These are phyloP conservation scores for Aspergillus melleus DNA, from an alignment of 2,329 filamentous ascomycete species.

Conservation along the genomic window DNA sequence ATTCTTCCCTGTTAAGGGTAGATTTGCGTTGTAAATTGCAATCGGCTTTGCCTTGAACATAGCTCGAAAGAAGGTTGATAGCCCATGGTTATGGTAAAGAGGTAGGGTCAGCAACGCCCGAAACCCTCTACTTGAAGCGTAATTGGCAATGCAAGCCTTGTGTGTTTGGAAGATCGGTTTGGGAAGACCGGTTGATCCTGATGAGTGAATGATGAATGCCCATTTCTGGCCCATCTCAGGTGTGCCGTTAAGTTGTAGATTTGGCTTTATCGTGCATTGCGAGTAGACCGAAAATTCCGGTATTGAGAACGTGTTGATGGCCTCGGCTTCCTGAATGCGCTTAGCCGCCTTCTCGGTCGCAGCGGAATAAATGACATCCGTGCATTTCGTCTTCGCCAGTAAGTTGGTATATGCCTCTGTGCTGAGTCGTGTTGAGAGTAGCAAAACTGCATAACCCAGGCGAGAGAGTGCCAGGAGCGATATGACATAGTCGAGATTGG, in stretches of 20 bases:
- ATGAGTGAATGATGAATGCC: constrained; percentile 51
- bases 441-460: constrained; percentile 56
- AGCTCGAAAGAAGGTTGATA: constrained; percentile 56
- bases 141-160: constrained; percentile 51
- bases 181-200: constrained; percentile 61
- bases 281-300: no score
- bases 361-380: constrained; percentile 32
- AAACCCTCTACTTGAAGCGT: constrained; percentile 45
- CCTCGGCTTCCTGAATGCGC: constrained; percentile 23
- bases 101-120: constrained; percentile 57
- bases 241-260: constrained; percentile 14
- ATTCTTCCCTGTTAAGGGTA: constrained; percentile 57
- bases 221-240: constrained; percentile 22
- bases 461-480: constrained; percentile 56
- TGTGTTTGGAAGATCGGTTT: constrained; percentile 64
- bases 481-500: constrained; percentile 57
- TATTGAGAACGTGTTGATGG: constrained; percentile 1
- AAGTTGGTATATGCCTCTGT: constrained; percentile 52
- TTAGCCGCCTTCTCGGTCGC: constrained; percentile 24
- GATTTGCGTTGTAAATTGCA: constrained; percentile 54
- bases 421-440: constrained; percentile 56
- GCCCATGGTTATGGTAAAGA: constrained; percentile 60
- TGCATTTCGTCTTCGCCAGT: constrained; percentile 45
- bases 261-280: no score
- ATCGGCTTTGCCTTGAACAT: constrained; percentile 53